Percentiles rank a stretch among this genome's conserved stretches.
Evolutionary conservation across 2,329 filamentous ascomycete species (phyloP).

Genomic region (Myriosclerotinia curreyana): DNA sequence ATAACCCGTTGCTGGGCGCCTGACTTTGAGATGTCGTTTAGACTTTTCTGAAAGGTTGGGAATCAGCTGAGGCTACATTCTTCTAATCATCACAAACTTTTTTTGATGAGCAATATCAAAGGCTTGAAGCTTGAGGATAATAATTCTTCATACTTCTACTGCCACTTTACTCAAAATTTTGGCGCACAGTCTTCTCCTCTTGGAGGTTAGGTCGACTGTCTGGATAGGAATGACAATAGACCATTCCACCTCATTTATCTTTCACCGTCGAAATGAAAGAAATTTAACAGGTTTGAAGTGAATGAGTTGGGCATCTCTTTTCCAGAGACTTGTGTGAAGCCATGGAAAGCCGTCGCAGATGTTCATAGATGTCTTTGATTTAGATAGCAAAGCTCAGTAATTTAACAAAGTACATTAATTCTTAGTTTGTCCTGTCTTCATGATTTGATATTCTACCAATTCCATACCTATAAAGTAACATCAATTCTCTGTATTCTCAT

Average conservation of each 20-base stretch:
- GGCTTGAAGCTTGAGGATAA: neutral
- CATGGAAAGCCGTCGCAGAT: neutral
- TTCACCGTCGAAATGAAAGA: too few relatives aligned
- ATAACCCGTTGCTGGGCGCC: slow-evolving; percentile 69
- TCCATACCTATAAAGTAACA: neutral
- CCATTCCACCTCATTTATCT: neutral
- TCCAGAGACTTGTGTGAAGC: too few relatives aligned
- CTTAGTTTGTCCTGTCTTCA: neutral
- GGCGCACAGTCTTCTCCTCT: accelerated
- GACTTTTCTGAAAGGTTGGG: slow-evolving; percentile 62
- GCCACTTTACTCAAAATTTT: too few relatives aligned
- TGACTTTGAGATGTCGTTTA: slow-evolving; percentile 62
- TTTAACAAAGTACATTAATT: neutral
- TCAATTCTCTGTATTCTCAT: neutral
- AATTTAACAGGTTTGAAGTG: too few relatives aligned
- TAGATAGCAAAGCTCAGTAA: neutral
- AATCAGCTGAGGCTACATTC: slow-evolving; percentile 70
- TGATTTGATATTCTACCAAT: neutral
- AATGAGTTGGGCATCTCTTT: too few relatives aligned
- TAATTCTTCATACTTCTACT: neutral
- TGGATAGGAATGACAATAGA: neutral
- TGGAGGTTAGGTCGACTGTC: too few relatives aligned
- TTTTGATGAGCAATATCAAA: neutral
- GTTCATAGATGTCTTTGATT: neutral
- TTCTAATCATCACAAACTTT: neutral